phyloP scores from a whole-genome alignment of 2,329 filamentous ascomycete genomes.

The Talaromyces rugulosus region DNA sequence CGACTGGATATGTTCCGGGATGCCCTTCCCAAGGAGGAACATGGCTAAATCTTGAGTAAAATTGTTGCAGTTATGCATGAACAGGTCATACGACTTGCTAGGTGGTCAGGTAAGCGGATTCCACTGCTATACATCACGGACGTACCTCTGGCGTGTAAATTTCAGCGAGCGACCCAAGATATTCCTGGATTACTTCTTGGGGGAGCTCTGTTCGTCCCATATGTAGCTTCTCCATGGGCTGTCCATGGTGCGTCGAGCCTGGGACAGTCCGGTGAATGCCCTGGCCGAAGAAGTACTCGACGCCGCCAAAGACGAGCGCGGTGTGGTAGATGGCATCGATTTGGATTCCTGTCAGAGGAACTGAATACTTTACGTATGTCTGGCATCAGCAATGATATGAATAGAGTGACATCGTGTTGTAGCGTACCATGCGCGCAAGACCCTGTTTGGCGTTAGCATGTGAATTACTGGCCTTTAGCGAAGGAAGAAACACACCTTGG shows the following conservation, averaged over 20 bases:
- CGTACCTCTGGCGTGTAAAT: slow-evolving; percentile 75
- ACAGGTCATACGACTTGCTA: slow-evolving; percentile 78
- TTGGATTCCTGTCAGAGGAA: slow-evolving; percentile 59
- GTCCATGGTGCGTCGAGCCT: slow-evolving; percentile 80
- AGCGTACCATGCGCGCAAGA: slow-evolving; percentile 49
- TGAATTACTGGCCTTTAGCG: neutral
- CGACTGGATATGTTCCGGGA: slow-evolving; percentile 79
- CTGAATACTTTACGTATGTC: slow-evolving; percentile 45
- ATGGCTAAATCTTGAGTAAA: slow-evolving; percentile 90
- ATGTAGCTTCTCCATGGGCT: slow-evolving; percentile 69
- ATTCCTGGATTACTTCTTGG: slow-evolving; percentile 77
- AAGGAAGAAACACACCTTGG: slow-evolving; percentile 39
- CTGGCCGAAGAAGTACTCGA: slow-evolving; percentile 87
- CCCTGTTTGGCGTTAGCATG: slow-evolving; percentile 39
- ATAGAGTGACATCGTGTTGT: neutral
- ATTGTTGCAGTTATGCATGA: slow-evolving; percentile 93
- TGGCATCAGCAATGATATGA: neutral
- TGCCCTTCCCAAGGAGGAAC: slow-evolving; percentile 82
- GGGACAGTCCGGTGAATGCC: slow-evolving; percentile 78
- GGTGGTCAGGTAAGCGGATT: neutral
- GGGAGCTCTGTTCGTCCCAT: slow-evolving; percentile 77
- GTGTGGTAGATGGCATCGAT: slow-evolving; percentile 97
- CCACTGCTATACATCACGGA: neutral
- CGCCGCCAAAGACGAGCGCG: slow-evolving; percentile 75
- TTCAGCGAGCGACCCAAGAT: slow-evolving; percentile 74